A percentile compares a stretch with the other conserved stretches of the same genome.
Evolutionary conservation across 768 basidiomycete genomes (phyloP).

Genomic region (Ramaria sp.): DNA sequence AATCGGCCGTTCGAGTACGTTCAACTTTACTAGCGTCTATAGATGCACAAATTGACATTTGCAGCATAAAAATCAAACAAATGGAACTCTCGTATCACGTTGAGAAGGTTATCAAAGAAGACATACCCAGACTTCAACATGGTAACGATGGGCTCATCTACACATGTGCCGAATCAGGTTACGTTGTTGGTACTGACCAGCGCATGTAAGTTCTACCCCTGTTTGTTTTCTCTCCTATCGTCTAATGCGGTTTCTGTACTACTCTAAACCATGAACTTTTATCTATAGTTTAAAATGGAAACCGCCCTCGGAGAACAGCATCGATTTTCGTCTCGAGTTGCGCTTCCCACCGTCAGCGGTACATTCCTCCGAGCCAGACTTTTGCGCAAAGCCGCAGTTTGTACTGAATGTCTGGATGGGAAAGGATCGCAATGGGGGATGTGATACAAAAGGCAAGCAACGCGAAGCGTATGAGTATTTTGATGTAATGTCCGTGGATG

Average conservation of each 20-base stretch:
- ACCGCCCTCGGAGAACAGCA: conserved; percentile 92
- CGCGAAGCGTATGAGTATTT: conserved; percentile 57
- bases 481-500: conserved; percentile 75
- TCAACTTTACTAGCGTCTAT: not conserved
- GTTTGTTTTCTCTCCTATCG: not conserved
- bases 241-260: too few relatives aligned
- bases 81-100: conserved; percentile 83
- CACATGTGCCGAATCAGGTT: conserved; percentile 78
- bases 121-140: conserved; percentile 80
- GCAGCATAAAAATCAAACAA: conserved; percentile 77
- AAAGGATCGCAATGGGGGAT: conserved; percentile 37
- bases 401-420: conserved; percentile 77
- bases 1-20: conserved; percentile 77
- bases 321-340: conserved; percentile 94
- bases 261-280: too few relatives aligned
- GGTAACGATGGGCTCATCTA: conserved; percentile 96
- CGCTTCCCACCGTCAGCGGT: conserved; percentile 66
- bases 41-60: not conserved
- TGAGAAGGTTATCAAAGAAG: conserved; percentile 72
- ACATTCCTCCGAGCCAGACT: conserved; percentile 58
- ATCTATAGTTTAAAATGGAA: conserved; percentile 88
- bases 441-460: conserved; percentile 13
- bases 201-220: conserved; percentile 50
- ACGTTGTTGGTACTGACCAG: conserved; percentile 71
- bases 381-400: conserved; percentile 77